Percentiles rank a stretch among this genome's conserved stretches.
phyloP scores from a whole-genome alignment of 441 rosid species.

The California macrophylla region DNA sequence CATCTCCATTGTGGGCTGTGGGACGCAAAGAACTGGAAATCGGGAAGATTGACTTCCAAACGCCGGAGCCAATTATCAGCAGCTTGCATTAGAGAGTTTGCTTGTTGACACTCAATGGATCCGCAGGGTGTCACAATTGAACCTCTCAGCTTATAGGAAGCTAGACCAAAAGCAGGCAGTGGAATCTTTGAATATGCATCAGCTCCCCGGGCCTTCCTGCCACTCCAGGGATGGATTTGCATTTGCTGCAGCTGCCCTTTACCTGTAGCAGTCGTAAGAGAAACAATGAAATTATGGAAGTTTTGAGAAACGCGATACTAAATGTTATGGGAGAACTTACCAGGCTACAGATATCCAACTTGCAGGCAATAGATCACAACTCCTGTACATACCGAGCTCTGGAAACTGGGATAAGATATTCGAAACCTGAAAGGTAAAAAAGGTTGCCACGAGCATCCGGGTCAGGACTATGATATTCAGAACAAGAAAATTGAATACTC shows the following conservation, averaged over 20 bases:
- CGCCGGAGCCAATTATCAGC: slow-evolving; percentile 47
- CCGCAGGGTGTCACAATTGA: slow-evolving; percentile 28
- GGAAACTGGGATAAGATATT: slow-evolving; percentile 44
- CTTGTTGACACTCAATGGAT: slow-evolving; percentile 27
- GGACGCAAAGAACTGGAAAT: slow-evolving; percentile 40
- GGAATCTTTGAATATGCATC: slow-evolving; percentile 22
- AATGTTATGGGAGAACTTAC: slow-evolving; percentile 21
- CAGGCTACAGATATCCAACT: slow-evolving; percentile 64
- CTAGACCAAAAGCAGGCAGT: slow-evolving; percentile 31
- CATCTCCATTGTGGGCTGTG: slow-evolving; percentile 28
- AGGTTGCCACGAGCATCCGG: background rate
- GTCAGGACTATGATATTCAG: slow-evolving; percentile 6
- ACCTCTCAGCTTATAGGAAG: slow-evolving; percentile 33
- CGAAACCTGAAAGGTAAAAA: slow-evolving; percentile 22
- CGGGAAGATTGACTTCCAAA: slow-evolving; percentile 39
- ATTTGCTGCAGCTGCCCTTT: slow-evolving; percentile 17
- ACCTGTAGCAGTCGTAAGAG: slow-evolving; percentile 14
- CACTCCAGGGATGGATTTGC: slow-evolving; percentile 6
- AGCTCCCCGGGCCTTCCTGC: slow-evolving; percentile 18
- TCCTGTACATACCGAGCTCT: slow-evolving; percentile 35
- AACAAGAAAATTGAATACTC: background rate
- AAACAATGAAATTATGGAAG: background rate
- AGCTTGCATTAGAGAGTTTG: slow-evolving; percentile 23
- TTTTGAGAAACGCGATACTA: background rate
- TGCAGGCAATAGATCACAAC: slow-evolving; percentile 46